Evolutionary conservation across 1,139 yeast species (phyloP).

Genomic region (Lodderomyces orthopsilosis): DNA sequence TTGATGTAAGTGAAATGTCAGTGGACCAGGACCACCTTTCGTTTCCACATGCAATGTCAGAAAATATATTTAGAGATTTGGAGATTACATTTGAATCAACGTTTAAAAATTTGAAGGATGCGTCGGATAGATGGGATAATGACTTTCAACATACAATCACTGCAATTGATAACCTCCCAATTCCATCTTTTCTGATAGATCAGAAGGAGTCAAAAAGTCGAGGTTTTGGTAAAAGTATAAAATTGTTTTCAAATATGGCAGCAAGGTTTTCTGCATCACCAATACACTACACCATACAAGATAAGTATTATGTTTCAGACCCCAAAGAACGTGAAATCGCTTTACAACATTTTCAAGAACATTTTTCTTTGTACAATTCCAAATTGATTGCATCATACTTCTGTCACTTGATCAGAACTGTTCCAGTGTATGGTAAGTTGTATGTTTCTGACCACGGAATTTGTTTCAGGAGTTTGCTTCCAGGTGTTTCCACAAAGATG

Average conservation of each 20-base stretch:
- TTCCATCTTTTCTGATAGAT: conserved; percentile 30
- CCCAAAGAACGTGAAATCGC: conserved; percentile 45
- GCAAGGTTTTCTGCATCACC: conserved; percentile 65
- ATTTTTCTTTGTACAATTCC: conserved; percentile 61
- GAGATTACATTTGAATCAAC: conserved; percentile 37
- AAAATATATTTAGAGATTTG: conserved; percentile 28
- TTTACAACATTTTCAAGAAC: conserved; percentile 53
- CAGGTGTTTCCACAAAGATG: conserved; percentile 80
- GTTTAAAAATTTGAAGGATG: conserved; percentile 22
- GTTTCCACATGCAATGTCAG: conserved; percentile 32
- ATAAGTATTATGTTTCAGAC: conserved; percentile 43
- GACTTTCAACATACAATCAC: conserved; percentile 5
- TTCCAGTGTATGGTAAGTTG: conserved; percentile 81
- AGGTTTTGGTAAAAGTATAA: conserved; percentile 26
- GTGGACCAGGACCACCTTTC: conserved; percentile 13
- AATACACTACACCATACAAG: conserved; percentile 52
- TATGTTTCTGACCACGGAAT: conserved; percentile 65
- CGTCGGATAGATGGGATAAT: conserved; percentile 22
- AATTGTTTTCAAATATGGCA: conserved; percentile 37
- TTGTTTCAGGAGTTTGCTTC: conserved; percentile 77
- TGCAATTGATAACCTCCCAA: conserved; percentile 11
- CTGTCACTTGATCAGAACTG: conserved; percentile 64
- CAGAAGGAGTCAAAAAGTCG: conserved; percentile 22
- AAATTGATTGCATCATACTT: conserved; percentile 66
- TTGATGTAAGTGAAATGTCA: not conserved